Conservation (phyloP, 2,329 filamentous ascomycete genomes). For the Nemania diffusa region DNA sequence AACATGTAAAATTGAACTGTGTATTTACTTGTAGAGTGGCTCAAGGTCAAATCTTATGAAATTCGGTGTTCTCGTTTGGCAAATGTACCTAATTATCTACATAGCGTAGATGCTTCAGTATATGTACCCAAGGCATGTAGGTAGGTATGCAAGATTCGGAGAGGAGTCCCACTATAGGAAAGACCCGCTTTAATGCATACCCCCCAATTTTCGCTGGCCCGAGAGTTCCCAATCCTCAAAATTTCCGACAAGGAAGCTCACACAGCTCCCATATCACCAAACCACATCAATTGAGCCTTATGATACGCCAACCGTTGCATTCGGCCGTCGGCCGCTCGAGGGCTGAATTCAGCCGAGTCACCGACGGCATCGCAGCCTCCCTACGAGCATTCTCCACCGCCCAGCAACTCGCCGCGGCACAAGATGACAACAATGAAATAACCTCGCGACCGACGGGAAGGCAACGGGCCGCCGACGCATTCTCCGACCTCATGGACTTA, state of each 20-base stretch:
- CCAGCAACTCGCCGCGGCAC: constrained; percentile 38
- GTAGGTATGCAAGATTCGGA: not conserved
- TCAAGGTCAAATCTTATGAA: not conserved
- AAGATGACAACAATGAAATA: constrained; percentile 9
- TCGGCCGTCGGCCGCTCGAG: constrained; percentile 44
- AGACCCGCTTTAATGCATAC: constrained; percentile 17
- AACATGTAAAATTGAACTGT: not conserved
- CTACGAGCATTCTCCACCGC: constrained; percentile 49
- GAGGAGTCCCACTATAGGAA: not conserved
- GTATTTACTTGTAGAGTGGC: constrained; percentile 50
- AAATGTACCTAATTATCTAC: too few relatives aligned
- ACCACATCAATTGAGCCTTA: constrained; percentile 35
- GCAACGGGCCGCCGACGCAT: constrained; percentile 42
- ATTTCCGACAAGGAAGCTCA: constrained; percentile 30
- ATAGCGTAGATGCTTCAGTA: too few relatives aligned
- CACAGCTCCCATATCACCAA: constrained; percentile 25
- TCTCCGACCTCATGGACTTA: constrained; percentile 43
- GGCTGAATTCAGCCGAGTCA: constrained; percentile 44
- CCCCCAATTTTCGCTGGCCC: not conserved
- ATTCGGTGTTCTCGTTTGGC: not conserved
- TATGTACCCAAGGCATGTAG: not conserved
- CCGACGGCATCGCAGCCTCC: constrained; percentile 47
- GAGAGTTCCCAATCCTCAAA: constrained; percentile 36
- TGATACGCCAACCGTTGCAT: constrained; percentile 49
- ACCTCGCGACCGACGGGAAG: constrained; percentile 33